Evolutionary conservation across 1,139 yeast species (phyloP).

Genomic region (Geotrichum carabidarum): DNA sequence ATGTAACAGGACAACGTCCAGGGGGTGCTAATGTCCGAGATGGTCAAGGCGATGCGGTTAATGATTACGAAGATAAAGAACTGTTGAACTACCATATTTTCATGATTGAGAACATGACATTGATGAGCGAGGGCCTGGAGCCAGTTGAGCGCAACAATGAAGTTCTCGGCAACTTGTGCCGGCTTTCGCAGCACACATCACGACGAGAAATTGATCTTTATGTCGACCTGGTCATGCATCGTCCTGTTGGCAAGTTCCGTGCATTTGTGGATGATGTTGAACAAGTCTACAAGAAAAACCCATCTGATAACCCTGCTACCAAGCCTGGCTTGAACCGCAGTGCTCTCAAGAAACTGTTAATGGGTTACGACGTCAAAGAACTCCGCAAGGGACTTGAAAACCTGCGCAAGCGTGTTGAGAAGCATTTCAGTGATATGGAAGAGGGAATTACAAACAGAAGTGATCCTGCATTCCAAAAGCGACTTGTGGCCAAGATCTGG

Average conservation of each 20-base stretch:
- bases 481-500: constrained; percentile 49
- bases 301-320: constrained; percentile 47
- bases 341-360: constrained; percentile 52
- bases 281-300: constrained; percentile 43
- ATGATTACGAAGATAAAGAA: constrained; percentile 52
- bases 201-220: constrained; percentile 46
- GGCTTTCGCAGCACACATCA: constrained; percentile 39
- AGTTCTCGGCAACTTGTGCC: constrained; percentile 34
- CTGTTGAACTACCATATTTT: constrained; percentile 54
- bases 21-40: constrained; percentile 1
- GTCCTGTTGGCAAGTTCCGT: constrained; percentile 58
- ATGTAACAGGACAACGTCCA: constrained; percentile 15
- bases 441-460: constrained; percentile 31
- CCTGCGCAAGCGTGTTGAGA: constrained; percentile 53
- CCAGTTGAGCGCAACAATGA: constrained; percentile 36
- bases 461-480: constrained; percentile 41
- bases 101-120: constrained; percentile 59
- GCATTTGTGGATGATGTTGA: constrained; percentile 66
- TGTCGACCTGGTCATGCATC: constrained; percentile 49
- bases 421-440: constrained; percentile 48
- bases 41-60: constrained; percentile 13
- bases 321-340: constrained; percentile 62
- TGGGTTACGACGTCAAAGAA: constrained; percentile 55
- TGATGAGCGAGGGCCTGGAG: constrained; percentile 49
- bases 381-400: constrained; percentile 52